Percentiles rank a stretch among this genome's conserved stretches.
These are phyloP conservation scores for Zygosaccharomyces sapae DNA, from an alignment of 1,139 yeast genomes.

Conservation along the genomic window DNA sequence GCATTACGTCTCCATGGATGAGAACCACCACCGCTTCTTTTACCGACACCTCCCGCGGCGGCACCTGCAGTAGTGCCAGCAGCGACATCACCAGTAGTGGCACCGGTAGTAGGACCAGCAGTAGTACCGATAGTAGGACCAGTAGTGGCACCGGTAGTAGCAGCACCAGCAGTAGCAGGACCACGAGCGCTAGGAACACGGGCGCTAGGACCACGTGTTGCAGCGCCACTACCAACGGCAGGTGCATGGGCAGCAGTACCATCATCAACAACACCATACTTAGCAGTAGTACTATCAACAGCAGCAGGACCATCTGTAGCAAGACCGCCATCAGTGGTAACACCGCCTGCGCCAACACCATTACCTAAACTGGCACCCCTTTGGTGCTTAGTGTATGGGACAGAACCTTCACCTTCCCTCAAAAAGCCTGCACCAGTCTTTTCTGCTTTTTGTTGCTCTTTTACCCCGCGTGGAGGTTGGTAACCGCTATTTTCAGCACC, in stretches of 20 bases:
- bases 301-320: neutral
- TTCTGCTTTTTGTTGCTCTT: neutral
- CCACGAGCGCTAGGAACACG: neutral
- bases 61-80: neutral
- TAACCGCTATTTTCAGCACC: slow-evolving; percentile 35
- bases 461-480: slow-evolving; percentile 24
- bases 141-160: no score
- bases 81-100: neutral
- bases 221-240: neutral
- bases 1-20: neutral
- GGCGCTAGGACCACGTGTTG: neutral
- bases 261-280: neutral
- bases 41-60: neutral
- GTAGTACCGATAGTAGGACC: no score
- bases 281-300: neutral
- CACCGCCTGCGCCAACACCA: neutral
- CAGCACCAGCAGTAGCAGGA: no score
- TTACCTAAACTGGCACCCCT: neutral
- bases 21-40: neutral
- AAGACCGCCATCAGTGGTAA: neutral
- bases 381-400: neutral
- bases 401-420: neutral
- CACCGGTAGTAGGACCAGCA: no score
- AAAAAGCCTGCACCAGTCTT: neutral
- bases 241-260: neutral